Base-by-base conservation (phyloP, 495 filamentous ascomycete species). In the Aspergillus indologenus region DNA sequence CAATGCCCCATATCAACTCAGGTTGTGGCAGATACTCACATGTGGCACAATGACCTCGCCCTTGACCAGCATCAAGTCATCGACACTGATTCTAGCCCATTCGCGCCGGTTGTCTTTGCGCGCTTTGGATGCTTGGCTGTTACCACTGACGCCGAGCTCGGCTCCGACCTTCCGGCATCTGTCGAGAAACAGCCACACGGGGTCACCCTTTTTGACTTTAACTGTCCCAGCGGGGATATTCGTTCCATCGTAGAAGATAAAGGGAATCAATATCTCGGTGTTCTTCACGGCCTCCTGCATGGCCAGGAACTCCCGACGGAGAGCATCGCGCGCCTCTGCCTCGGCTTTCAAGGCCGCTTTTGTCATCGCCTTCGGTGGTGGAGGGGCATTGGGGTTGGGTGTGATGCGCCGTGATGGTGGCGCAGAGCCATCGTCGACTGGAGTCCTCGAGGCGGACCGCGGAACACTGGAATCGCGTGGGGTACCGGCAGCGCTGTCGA, bases 231-330 rank as follows among this genome's bases (percentile, higher is more conserved):
- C 87, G 1, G 92, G 87, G n/a, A 90, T 92, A 71, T 94, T 93
- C 4, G 91, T 95, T n/a, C 94, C 94, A 58, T 98, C 95, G 72
- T 96, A 98, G 68, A 98, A 98, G 21, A 97, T 91, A 72, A 98
- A 98, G 0, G 94, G 94, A 3, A 98, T 90, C 44, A 87, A 77
- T 20, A 98, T 91, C 66, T 96, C 91, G 22, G 92, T 90, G 34
- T 85, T 85, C 75, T 95, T 96, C 56, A 98, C 87, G 2, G 86
- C 84, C 49, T 95, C 90, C 70, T 97, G 94, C 66, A 93, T 81
- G 9, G 73, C 72, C 29, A 96, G 60, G 63, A 96, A 98, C 65
- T 97, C 90, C 60, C 90, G 90, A 11, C 93, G 86, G 45, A 96
- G 72, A 43, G 85, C 76, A 61, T 98, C 94, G 52, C 91, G 81